Percentiles rank a stretch among this genome's conserved stretches.
Evolutionary conservation across 148 eudicot genomes (phyloP).

Genomic region (Rhododendron molle): DNA sequence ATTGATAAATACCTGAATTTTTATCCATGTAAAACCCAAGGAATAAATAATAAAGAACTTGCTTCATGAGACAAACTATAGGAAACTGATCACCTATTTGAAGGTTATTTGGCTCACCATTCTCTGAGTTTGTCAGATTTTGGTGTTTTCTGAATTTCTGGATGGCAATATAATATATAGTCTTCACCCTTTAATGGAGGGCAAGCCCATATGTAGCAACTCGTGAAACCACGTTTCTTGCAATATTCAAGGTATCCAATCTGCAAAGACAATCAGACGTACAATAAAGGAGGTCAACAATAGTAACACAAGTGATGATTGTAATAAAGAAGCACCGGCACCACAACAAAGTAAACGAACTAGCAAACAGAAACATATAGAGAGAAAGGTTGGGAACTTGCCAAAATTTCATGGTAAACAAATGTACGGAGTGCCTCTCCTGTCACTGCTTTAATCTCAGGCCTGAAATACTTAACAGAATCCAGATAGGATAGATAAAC

Average conservation of each 20-base stretch:
- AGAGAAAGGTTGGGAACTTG: constrained; percentile 21
- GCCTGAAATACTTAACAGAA: constrained; percentile 95
- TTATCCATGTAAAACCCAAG: not conserved
- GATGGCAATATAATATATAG: constrained; percentile 96
- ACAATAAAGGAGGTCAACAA: constrained; percentile 5
- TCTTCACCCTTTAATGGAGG: constrained; percentile 99
- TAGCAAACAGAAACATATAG: not conserved
- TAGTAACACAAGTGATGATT: not conserved
- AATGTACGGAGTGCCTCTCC: constrained; percentile 97
- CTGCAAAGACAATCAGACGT: constrained; percentile 33
- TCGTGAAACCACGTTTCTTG: constrained; percentile 88
- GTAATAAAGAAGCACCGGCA: not conserved
- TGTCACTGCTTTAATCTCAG: constrained; percentile 76
- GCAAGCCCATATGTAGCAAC: constrained; percentile 99
- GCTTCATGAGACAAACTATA: not conserved
- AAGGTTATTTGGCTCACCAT: constrained; percentile 53
- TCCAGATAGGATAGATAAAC: constrained; percentile 97
- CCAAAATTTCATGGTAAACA: constrained; percentile 99
- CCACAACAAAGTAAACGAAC: not conserved
- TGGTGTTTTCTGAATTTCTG: constrained; percentile 98
- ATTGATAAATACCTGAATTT: constrained; percentile 77
- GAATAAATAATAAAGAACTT: not conserved
- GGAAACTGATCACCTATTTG: constrained; percentile 1
- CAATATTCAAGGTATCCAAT: constrained; percentile 95
- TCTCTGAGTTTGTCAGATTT: constrained; percentile 98